Conservation (phyloP, 805 yeast species). For the Millerozyma acaciae region DNA sequence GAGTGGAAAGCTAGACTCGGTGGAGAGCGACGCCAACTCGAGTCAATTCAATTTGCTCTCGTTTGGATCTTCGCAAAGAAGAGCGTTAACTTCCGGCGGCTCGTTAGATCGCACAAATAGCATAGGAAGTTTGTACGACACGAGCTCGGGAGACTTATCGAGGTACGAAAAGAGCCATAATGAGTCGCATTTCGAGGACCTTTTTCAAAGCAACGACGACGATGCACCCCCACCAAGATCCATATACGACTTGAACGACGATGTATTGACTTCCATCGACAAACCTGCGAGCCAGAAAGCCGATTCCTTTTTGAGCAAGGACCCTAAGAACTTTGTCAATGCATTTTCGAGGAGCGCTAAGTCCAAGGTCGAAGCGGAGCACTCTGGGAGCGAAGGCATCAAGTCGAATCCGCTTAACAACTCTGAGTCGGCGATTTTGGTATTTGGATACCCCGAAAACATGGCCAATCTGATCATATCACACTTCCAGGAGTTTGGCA, state of each 20-base stretch:
- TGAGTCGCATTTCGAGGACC: slow-evolving; percentile 27
- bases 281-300: slow-evolving; percentile 30
- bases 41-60: slow-evolving; percentile 32
- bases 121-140: slow-evolving; percentile 19
- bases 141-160: slow-evolving; percentile 16
- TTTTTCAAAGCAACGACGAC: slow-evolving; percentile 25
- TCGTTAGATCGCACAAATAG: slow-evolving; percentile 16
- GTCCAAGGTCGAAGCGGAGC: slow-evolving; percentile 5
- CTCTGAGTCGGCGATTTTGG: slow-evolving; percentile 65
- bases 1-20: slow-evolving; percentile 4
- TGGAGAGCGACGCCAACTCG: slow-evolving; percentile 9
- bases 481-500: slow-evolving; percentile 77
- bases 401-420: slow-evolving; percentile 20
- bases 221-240: slow-evolving; percentile 51
- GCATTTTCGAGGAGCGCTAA: slow-evolving; percentile 35
- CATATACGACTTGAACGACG: slow-evolving; percentile 46
- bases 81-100: slow-evolving; percentile 11
- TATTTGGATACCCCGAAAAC: slow-evolving; percentile 85
- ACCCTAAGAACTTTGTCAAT: slow-evolving; percentile 44
- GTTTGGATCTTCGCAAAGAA: slow-evolving; percentile 29
- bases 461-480: slow-evolving; percentile 62
- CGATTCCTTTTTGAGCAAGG: slow-evolving; percentile 41
- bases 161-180: slow-evolving; percentile 28
- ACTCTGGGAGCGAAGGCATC: slow-evolving; percentile 11
- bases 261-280: slow-evolving; percentile 33